Base-by-base conservation (phyloP, 2,329 filamentous ascomycete genomes). In the Beauveria brongniartii region DNA sequence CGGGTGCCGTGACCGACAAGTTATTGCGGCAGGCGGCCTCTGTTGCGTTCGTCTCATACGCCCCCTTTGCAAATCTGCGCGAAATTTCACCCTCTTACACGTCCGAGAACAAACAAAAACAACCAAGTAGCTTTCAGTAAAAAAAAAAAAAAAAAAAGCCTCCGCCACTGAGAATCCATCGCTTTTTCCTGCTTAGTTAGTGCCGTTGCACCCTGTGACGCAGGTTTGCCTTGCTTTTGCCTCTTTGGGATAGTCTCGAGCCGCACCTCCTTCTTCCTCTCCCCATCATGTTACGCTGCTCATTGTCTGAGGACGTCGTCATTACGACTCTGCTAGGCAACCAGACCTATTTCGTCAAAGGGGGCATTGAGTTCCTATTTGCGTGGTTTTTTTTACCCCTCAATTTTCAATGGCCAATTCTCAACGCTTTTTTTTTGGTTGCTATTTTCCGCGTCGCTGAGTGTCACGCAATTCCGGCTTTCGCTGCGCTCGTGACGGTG, bases 241-340 rank as follows among this genome's bases (percentile, higher is more conserved):
- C 47, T 59, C n/a, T 52, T 59, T 52, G 8, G 56, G 56, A 59
- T 59, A 59, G 56, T 47, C 22, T 30, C 18, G 44, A 44, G 41
- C 28, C 43, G 18, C 55, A 9, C 55, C 46, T 24, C 16, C 9
- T 22, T 8, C 24, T 10, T 10, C 16, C 26, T 9, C 46, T 18
- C 10, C 9, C 34, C 20, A 28, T 24, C 40, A 46, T 44, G 34
- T 37, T 37, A 37, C 34, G 34, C 12, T 37, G 12, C 34, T 30
- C 48, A 30, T 7, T 28, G 7, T 28, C 47, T 28, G 22, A 6
- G 22, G 10, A 22, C 20, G 26, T 24, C 26, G 37, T 44, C 37
- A 37, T 37, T 37, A 37, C 34, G 34, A 37, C 34, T 37, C 34
- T 37, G 41, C 34, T 8, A 26, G 12, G 5, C 20, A 24, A 47